Evolutionary conservation across 495 filamentous ascomycete genomes (phyloP), one percentile per base, ranked within the genome.

Genomic region (Podospora pseudopauciseta): DNA sequence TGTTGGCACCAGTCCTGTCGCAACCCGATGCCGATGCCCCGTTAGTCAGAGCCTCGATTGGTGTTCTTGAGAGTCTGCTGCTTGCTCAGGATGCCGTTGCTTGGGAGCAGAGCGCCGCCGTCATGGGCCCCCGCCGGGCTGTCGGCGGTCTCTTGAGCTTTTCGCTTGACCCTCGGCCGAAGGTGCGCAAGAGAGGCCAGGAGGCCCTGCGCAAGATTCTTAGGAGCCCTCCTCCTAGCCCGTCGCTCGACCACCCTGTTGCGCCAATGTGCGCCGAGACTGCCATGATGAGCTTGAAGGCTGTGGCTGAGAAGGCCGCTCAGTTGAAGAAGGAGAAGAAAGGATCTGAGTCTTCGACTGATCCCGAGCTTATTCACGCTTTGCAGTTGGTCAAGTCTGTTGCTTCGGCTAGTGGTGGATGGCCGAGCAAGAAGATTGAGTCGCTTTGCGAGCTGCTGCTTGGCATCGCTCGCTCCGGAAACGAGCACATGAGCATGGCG

Each of bases 361-460:
- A 96, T 65, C 94, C 95, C 16, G 84, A 86, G 18, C 83, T 97
- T 20, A 95, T 97, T 67, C 95, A 97, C 78, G 89, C 92, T 4
- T 78, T 99, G 67, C 96, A 98, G 68, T 83, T 98, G 60, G 87
- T 96, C 65, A 97, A 94, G 83, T 89, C 91, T 2, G 85, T 98
- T 68, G 93, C 94, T 4, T 81, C 84, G 26, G 92, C 91, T 3
- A 94, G 92, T 64, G 91, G 92, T 59, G 94, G 96, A 60, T 99
- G 96, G 96, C 95, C 95, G n/a, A 96, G 90, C 79, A 91, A 89
- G 82, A 96, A 96, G 79, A 93, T 97, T 60, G 95, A 99, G 80
- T 79, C 88, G 4, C 85, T 99, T 44, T 97, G 93, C 76, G 93
- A 97, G 75, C 78, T 94, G 49, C 81, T 99, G 66, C 90, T 99